These are phyloP conservation scores for Solanum ossicruentum DNA, from an alignment of 257 asterid genomes.

Conservation along the genomic window DNA sequence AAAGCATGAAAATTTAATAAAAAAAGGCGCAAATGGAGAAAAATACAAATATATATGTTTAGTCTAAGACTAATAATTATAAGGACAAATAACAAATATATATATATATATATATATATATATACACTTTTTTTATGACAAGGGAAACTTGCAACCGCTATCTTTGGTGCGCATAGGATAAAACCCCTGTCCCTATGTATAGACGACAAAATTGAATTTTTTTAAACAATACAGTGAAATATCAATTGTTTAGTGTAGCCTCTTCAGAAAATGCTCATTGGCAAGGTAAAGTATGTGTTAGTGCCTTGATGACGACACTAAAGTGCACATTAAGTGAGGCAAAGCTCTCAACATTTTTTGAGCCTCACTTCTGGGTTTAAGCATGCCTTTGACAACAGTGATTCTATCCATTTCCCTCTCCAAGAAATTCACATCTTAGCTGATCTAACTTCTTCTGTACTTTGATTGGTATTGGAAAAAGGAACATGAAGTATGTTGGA, in stretches of 20 bases:
- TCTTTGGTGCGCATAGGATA: too few species aligned
- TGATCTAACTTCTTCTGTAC: not conserved
- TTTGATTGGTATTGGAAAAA: not conserved
- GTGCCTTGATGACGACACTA: not conserved
- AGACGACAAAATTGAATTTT: not conserved
- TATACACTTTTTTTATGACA: too few species aligned
- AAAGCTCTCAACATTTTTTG: not conserved
- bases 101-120: too few species aligned
- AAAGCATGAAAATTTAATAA: not conserved
- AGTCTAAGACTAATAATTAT: not conserved
- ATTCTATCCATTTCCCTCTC: not conserved
- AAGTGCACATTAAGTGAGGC: not conserved
- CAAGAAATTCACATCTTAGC: not conserved
- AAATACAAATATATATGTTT: not conserved
- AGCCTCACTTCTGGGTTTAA: not conserved
- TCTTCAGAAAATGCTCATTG: not conserved
- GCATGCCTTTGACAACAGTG: not conserved
- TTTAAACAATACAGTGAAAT: not conserved
- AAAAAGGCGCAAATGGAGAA: not conserved
- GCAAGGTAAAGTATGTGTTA: not conserved
- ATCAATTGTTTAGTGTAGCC: not conserved
- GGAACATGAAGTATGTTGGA: not conserved
- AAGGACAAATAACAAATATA: not conserved
- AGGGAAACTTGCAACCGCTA: too few species aligned
- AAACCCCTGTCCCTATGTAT: not conserved